Base-by-base conservation (phyloP, 768 basidiomycete genomes). In the Suillus sp. region DNA sequence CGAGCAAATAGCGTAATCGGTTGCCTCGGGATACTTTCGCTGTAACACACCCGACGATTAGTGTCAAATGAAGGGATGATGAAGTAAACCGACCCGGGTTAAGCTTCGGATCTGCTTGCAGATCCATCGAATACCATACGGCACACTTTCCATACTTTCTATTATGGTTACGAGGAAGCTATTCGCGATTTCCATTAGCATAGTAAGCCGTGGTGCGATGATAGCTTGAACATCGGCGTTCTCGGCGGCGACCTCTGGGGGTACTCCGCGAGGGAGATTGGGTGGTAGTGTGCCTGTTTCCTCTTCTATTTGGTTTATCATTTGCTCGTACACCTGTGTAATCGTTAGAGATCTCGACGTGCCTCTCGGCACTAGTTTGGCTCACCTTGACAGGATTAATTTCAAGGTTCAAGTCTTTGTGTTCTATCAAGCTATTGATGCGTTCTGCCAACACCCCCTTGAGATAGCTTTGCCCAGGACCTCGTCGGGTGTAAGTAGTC, bases 121-220 rank as follows among this genome's bases (percentile, higher is more conserved):
- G 73, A 99, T 99, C 97, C 97, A 99, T 67, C 97, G 86, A 66
- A 99, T 99, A 70, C 97, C 97, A 72, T 99, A 99, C 32, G 97
- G 97, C 16, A 99, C 97, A 70, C 91, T 95, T 70, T 99, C 97
- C 89, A 98, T 89, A 66, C 93, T 95, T 66, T 98, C 96, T 70
- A 99, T 99, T 72, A 99, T 99, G 10, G 97, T 99, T 38, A 94
- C 82, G 64, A 99, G 81, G 80, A 99, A 99, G 71, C 91, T 93
- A 71, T 99, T 99, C 55, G 97, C 97, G 65, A 99, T 99, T 75
- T 99, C 97, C 95, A 99, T 99, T 66, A 99, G 83, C 97, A 99
- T 99, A 3, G 95, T 96, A 56, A 99, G 79, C 27, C 97, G 88
- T 18, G 97, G 97, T 8, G 94, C 93, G 70, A 99, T 98, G 78